A percentile compares a stretch with the other conserved stretches of the same genome.
Conservation (phyloP, 192 early-diverging fungal species). For the Coemansia sp. region DNA sequence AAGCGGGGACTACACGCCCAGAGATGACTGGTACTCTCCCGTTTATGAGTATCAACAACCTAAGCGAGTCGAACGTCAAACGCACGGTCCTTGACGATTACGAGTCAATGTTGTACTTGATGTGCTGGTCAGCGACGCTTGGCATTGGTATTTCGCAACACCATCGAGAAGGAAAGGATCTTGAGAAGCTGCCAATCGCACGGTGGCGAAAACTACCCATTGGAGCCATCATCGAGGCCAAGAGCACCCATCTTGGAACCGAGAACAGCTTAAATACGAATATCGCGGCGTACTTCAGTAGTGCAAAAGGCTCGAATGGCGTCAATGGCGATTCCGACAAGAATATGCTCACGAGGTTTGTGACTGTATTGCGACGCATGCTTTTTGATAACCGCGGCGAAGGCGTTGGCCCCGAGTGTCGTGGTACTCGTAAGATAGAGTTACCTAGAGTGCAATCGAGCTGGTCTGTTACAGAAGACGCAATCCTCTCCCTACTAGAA, state of each 20-base stretch:
- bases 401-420: no score
- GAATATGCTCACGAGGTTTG: no score
- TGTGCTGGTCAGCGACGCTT: neutral
- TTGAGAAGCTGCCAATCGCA: neutral
- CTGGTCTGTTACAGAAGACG: no score
- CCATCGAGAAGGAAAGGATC: neutral
- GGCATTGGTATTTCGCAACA: neutral
- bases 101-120: constrained; percentile 11
- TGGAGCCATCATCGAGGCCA: neutral
- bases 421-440: no score
- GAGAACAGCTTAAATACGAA: neutral
- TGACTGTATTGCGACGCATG: no score
- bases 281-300: neutral
- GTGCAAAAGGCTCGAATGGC: no score
- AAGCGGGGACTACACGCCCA: neutral
- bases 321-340: no score
- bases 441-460: no score
- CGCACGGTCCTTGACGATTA: constrained; percentile 2
- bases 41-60: constrained; percentile 42
- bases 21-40: constrained; percentile 15
- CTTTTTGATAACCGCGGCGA: no score
- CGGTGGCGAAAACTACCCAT: neutral
- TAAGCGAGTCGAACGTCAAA: neutral
- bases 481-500: no score
- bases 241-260: neutral